A percentile compares a stretch with the other conserved stretches of the same genome.
Evolutionary conservation across 2,329 filamentous ascomycete genomes (phyloP).

Genomic region (Fusarium zealandicum): DNA sequence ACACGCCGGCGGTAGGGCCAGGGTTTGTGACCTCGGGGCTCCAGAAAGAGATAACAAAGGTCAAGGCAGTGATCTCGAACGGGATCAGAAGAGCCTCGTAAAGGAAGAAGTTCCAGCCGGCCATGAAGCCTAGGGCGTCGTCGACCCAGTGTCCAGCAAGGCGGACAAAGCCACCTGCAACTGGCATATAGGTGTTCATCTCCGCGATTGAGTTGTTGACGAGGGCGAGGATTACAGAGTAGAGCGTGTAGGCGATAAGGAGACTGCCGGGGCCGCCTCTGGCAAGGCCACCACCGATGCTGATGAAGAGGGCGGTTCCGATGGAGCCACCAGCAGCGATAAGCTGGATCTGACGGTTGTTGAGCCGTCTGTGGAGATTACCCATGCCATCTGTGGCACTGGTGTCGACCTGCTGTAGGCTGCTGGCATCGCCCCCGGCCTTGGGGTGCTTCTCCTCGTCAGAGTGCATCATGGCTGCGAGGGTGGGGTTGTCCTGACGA

Average conservation of each 20-base stretch:
- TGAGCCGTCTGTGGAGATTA: slow-evolving; percentile 28
- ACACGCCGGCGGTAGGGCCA: slow-evolving; percentile 53
- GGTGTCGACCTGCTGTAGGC: slow-evolving; percentile 1
- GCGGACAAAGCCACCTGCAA: slow-evolving; percentile 28
- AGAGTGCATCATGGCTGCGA: slow-evolving; percentile 14
- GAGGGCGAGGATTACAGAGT: slow-evolving; percentile 23
- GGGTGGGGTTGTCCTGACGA: neutral
- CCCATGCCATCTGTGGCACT: slow-evolving; percentile 16
- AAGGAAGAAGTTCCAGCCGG: slow-evolving; percentile 34
- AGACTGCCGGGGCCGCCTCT: slow-evolving; percentile 28
- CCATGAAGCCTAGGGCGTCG: slow-evolving; percentile 26
- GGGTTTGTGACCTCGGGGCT: slow-evolving; percentile 46
- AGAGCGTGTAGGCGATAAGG: slow-evolving; percentile 19
- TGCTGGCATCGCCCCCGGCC: slow-evolving; percentile 10
- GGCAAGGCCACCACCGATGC: slow-evolving; percentile 32
- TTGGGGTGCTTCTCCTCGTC: slow-evolving; percentile 31
- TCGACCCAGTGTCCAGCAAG: slow-evolving; percentile 31
- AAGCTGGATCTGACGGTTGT: slow-evolving; percentile 42
- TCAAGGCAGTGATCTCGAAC: slow-evolving; percentile 60
- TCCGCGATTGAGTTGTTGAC: slow-evolving; percentile 33
- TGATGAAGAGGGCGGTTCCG: slow-evolving; percentile 34
- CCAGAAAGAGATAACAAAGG: slow-evolving; percentile 59
- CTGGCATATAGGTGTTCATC: slow-evolving; percentile 32
- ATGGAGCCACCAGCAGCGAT: slow-evolving; percentile 33
- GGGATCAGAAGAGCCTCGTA: slow-evolving; percentile 59